Evolutionary conservation across 2,329 filamentous ascomycete genomes (phyloP), one percentile per base, ranked within the genome.

Genomic region (Thielaviopsis euricoi): DNA sequence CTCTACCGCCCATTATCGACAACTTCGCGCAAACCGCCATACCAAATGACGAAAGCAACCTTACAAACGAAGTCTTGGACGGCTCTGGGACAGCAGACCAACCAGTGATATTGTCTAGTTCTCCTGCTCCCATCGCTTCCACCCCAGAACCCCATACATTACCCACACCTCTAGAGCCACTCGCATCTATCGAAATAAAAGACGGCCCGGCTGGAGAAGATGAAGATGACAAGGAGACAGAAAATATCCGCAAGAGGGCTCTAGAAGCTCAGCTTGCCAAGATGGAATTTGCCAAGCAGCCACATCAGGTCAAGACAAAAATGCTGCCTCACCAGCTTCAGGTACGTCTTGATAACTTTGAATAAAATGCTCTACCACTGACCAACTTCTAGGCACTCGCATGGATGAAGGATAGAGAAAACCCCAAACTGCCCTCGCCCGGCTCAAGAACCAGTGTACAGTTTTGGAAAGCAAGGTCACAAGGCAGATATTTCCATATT

Each of bases 401-500:
- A 17, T 95, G 89, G 89, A 80, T 95, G 78, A 73, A 82, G 19
- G 75, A 81, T 7, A 88, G 87, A 64, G 89, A 95, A 67, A 79
- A 76, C 15, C 87, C 88, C 0, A 68, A 76, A 40, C 72, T 86
- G 13, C 87, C 89, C 2, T 64, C 73, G 1, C 67, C 70, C 25
- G 79, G 76, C 0, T 79, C 82, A 0, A 71, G 76, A 1, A 78
- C 55, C 2, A 9, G 86, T 12, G 71, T 67, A 17, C 59, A 61
- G 19, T 53, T 58, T 37, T 61, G 59, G 59, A 52, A 50, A 26
- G 49, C 25, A 10, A 53, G 40, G 7, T 17, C 12, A 7, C n/a
- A 33, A 17, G 15, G 21, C 9, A 3, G 12, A 9, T 56, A 46
- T 33, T n/a, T 26, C n/a, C 19, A 56, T 37, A 33, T 53, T 25